Evolutionary conservation across 345 rosid genomes (phyloP).

Genomic region (Moringa oleifera): DNA sequence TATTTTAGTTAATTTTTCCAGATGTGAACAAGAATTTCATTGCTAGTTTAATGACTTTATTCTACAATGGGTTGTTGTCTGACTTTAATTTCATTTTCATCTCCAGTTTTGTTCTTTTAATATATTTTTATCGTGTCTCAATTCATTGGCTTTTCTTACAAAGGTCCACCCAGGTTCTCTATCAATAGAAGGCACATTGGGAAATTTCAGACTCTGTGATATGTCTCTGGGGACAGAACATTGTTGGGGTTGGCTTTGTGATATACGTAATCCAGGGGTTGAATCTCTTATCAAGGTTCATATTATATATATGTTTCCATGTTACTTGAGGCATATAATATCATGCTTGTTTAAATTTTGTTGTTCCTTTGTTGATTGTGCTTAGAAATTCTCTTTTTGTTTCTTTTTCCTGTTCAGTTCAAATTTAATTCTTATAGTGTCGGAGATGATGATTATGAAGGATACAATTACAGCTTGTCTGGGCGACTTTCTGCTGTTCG

Average conservation of each 20-base stretch:
- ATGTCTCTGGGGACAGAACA: slow-evolving; percentile 74
- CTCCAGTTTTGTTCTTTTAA: not conserved
- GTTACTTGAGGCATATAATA: slow-evolving; percentile 10
- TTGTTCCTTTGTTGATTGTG: slow-evolving; percentile 1
- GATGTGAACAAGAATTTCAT: not conserved
- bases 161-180: slow-evolving; percentile 92
- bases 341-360: slow-evolving; percentile 11
- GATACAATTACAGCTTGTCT: slow-evolving; percentile 85
- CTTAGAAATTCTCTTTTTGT: slow-evolving; percentile 6
- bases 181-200: slow-evolving; percentile 86
- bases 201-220: slow-evolving; percentile 92
- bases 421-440: slow-evolving; percentile 77
- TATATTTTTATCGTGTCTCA: slow-evolving; percentile 15
- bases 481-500: slow-evolving; percentile 94
- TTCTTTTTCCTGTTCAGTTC: slow-evolving; percentile 56
- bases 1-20: too few relatives aligned
- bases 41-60: too few relatives aligned
- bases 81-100: slow-evolving; percentile 7
- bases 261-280: slow-evolving; percentile 89
- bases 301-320: slow-evolving; percentile 7
- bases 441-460: slow-evolving; percentile 97
- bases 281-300: slow-evolving; percentile 92
- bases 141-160: slow-evolving; percentile 21
- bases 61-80: not conserved
- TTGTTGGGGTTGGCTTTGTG: slow-evolving; percentile 96